These are phyloP conservation scores for Chaetomium sp. DNA, from an alignment of 2,329 filamentous ascomycete species.

Conservation along the genomic window DNA sequence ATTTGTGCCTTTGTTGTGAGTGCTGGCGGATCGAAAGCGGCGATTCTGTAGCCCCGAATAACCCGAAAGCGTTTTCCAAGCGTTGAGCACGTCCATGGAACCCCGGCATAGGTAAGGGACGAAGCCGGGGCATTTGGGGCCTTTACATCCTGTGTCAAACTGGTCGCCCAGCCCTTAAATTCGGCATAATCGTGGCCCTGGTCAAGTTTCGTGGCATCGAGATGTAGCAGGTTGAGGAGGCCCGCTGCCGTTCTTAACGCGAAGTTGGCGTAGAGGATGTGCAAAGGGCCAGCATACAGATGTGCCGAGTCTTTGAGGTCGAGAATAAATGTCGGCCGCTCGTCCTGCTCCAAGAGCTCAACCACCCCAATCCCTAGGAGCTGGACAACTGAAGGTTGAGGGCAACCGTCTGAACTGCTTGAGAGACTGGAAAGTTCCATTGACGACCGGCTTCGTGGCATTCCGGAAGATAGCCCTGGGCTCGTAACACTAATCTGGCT, in stretches of 20 bases:
- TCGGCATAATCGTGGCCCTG: conserved; percentile 45
- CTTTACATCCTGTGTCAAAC: conserved; percentile 46
- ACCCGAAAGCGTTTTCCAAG: conserved; percentile 63
- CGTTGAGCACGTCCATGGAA: conserved; percentile 65
- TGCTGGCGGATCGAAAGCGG: conserved; percentile 33
- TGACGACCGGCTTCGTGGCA: conserved; percentile 47
- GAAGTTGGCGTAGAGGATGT: conserved; percentile 62
- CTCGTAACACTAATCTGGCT: conserved; percentile 45
- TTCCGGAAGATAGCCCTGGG: conserved; percentile 43
- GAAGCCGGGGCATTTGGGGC: conserved; percentile 46
- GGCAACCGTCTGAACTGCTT: conserved; percentile 45
- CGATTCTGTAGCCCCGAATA: conserved; percentile 49
- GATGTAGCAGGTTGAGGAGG: conserved; percentile 50
- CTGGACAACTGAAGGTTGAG: conserved; percentile 43
- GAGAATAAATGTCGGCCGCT: conserved; percentile 68
- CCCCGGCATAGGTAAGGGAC: conserved; percentile 55
- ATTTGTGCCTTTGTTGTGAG: conserved; percentile 28
- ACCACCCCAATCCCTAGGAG: conserved; percentile 58
- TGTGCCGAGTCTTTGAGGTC: conserved; percentile 58
- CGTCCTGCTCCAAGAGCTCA: conserved; percentile 70
- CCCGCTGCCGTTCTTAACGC: conserved; percentile 53
- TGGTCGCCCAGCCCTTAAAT: conserved; percentile 66
- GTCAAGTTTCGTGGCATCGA: conserved; percentile 38
- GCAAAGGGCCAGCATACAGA: conserved; percentile 46
- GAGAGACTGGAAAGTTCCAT: conserved; percentile 45